Evolutionary conservation across 2,329 filamentous ascomycete genomes (phyloP), one percentile per base, ranked within the genome.

Genomic region (Sporothrix dimorphospora): DNA sequence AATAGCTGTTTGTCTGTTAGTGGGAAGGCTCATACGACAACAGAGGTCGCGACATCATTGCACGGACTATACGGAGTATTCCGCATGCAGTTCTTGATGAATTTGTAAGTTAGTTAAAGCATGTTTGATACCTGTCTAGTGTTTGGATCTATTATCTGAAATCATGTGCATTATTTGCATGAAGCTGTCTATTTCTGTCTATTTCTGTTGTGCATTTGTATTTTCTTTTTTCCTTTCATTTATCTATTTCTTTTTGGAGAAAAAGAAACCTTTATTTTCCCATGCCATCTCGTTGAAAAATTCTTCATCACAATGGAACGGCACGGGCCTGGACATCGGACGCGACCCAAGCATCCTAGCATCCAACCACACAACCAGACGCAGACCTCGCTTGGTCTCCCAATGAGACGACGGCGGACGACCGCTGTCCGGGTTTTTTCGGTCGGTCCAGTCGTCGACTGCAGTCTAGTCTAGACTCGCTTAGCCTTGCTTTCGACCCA

Each of bases 281-380:
- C 30, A 40, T 40, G 16, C 19, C 30, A 40, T 59, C 53, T 38
- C 53, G 6, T 16, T n/a, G 27, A 61, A 24, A 21, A 38, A 40
- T 12, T 12, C 16, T 40, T 61, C 55, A 45, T 45, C 59, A 42
- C 40, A 45, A 45, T 65, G 59, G 21, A 65, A 45, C 59, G 59
- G 59, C 59, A 65, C 59, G 59, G 59, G 59, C 59, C 59, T 63
- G 19, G 59, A 24, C 19, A 24, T 63, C 38, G 59, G 11, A 40
- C 34, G 14, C 59, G 34, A 63, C n/a, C 59, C 59, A 63, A 42
- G 34, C 55, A 16, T n/a, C n/a, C n/a, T n/a, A n/a, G n/a, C n/a
- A n/a, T 19, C 27, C 55, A 59, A 9, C 55, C 19, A 40, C 16
- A 8, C 55, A 9, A 40, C 57, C 57, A 40, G 57, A 45, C 1